phyloP scores from a whole-genome alignment of 2,329 filamentous ascomycete genomes.

The Claviceps sorghi region DNA sequence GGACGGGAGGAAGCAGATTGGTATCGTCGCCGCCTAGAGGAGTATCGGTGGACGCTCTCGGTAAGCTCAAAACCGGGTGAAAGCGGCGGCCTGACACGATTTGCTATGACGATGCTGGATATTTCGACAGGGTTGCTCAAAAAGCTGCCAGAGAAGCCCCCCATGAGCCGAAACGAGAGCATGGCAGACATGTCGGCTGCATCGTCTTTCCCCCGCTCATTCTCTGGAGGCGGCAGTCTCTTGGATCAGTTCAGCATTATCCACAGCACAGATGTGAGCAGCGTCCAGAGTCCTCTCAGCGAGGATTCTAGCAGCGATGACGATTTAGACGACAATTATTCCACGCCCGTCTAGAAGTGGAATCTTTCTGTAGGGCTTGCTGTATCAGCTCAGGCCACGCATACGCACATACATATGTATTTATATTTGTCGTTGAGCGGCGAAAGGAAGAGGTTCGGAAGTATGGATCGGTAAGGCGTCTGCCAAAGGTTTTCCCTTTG shows the following conservation, averaged over 20 bases:
- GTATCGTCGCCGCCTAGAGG: constrained; percentile 69
- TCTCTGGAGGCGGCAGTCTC: constrained; percentile 20
- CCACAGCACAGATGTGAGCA: constrained; percentile 33
- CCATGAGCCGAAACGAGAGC: constrained; percentile 42
- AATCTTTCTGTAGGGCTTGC: not conserved
- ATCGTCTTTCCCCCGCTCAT: constrained; percentile 12
- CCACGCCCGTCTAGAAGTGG: constrained; percentile 10
- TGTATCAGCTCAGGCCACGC: not conserved
- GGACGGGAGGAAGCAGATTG: constrained; percentile 83
- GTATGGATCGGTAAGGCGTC: not conserved
- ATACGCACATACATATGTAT: not conserved
- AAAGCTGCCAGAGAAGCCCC: constrained; percentile 56
- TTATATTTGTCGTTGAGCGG: not conserved
- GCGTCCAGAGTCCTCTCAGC: constrained; percentile 34
- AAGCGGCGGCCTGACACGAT: constrained; percentile 44
- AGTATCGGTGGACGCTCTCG: constrained; percentile 88
- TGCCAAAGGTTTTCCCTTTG: not conserved
- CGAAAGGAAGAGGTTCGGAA: not conserved
- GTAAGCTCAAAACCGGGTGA: constrained; percentile 64
- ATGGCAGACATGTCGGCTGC: constrained; percentile 29
- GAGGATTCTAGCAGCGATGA: constrained; percentile 41
- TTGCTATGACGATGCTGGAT: constrained; percentile 66
- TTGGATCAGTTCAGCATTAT: constrained; percentile 28
- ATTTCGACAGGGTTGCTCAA: constrained; percentile 55
- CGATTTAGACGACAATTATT: constrained; percentile 28